phyloP scores from a whole-genome alignment of 2,329 filamentous ascomycete genomes.

The Didymella exigua region DNA sequence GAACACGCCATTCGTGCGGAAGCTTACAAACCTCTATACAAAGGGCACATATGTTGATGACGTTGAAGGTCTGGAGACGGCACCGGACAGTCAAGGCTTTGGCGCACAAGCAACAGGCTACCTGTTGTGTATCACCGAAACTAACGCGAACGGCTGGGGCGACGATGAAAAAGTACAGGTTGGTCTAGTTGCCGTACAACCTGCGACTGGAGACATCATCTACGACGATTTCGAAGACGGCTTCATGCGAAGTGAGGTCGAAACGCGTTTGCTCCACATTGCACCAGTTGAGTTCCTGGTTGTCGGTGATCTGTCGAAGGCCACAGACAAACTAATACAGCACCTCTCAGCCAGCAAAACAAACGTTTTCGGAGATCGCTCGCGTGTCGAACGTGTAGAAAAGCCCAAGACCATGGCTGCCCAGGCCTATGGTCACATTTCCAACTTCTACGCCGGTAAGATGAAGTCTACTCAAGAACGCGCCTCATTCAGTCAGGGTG shows the following conservation, averaged over 20 bases:
- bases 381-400: conserved; percentile 78
- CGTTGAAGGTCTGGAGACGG: conserved; percentile 72
- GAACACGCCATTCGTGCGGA: conserved; percentile 88
- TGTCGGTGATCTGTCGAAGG: conserved; percentile 85
- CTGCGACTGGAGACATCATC: conserved; percentile 92
- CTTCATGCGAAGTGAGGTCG: conserved; percentile 95
- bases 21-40: conserved; percentile 95
- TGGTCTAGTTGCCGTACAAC: conserved; percentile 91
- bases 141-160: conserved; percentile 75
- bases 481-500: conserved; percentile 51
- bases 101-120: conserved; percentile 74
- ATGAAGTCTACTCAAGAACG: conserved; percentile 60
- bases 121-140: conserved; percentile 88
- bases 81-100: conserved; percentile 57
- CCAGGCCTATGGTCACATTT: conserved; percentile 85
- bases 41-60: conserved; percentile 98
- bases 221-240: conserved; percentile 96
- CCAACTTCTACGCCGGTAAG: conserved; percentile 89
- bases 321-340: conserved; percentile 88
- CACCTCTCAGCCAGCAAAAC: conserved; percentile 87
- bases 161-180: conserved; percentile 94
- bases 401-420: conserved; percentile 81
- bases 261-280: conserved; percentile 93
- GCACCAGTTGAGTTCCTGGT: conserved; percentile 94
- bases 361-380: conserved; percentile 90